Evolutionary conservation across 306 rosid genomes (phyloP), one percentile per base, ranked within the genome.

Genomic region (Sophora flavescens): DNA sequence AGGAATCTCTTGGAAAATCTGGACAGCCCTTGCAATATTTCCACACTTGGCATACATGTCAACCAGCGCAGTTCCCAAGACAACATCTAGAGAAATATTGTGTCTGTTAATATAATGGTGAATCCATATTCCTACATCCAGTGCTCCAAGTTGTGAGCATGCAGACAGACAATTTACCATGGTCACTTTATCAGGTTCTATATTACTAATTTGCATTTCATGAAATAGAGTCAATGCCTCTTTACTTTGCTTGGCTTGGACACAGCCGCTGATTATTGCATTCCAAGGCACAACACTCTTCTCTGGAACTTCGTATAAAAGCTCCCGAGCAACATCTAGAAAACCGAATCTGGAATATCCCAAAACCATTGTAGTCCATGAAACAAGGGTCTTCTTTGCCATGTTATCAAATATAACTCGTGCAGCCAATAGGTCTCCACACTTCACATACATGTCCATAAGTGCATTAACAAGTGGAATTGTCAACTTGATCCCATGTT

Each of bases 41-140:
- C 98, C 97, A 60, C 97, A 88, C 84, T 93, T 91, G 45, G 91
- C 86, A 80, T 89, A 93, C 98, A 91, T 91, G 84, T 93, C 92
- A 33, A 93, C 84, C 32, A 91, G 86, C 56, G 97, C 88, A 35
- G 97, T 93, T 70, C 98, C 96, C 22, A 93, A 30, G 38, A 89
- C 83, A 80, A 93, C 96, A 9, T 86, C 84, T 35, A 90, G 8
- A 53, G 75, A 30, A 52, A 89, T 60, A 67, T 51, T 68, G 51
- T 83, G 90, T 42, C 75, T 89, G 78, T 82, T 87, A 28, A 90
- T 83, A 71, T 88, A 91, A 77, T 12, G 91, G 75, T 91, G 97
- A 76, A 91, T 79, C 98, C 98, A 93, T 32, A 88, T 79, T 74
- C 98, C 97, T 42, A 88, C 69, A 75, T 88, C 96, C 79, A 91